Evolutionary conservation across 345 rosid species (phyloP), one percentile per base, ranked within the genome.

Genomic region (Citropsis articulata): DNA sequence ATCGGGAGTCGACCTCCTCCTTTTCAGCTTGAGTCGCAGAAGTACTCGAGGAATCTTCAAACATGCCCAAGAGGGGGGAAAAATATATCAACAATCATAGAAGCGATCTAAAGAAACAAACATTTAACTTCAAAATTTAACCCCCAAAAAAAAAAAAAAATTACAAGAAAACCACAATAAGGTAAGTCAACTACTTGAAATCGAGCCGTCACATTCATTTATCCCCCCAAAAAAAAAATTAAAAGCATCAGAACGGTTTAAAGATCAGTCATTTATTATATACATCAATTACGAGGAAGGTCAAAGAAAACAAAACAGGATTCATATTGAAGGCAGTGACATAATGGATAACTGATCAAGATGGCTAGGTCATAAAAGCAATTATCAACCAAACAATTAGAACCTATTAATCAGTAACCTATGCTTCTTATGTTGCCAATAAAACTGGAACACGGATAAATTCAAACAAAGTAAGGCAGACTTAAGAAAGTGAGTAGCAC

Each of bases 1-100:
- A 96, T 28, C 99, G 97, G 0, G 97, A 19, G 88, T 96, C 99
- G 73, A 94, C 97, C 86, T 96, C 99, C 84, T 96, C 99, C 91
- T 96, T 96, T 85, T 94, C 98, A 79, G 97, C 98, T 61, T 85
- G 78, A 62, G 93, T 84, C 2, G 91, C 94, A 72, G 94, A 86
- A 86, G 80, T 85, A 79, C 87, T 69, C 8, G 98, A 82, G 66
- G 97, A 77, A 85, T 96, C 99, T 92, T 85, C 86, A 85, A 45
- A 76, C 55, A 84, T 65, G 78, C 55, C 70, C 81, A 82, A 21
- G 56, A 13, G 45, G 21, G 31, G 22, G 13, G 22, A 70, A 77
- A 53, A 62, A 72, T 7, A 7, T 7, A 30, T 10, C 21, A 79
- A 76, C 33, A 45, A 45, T 45, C 5, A 5, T 71, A 74, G 5